Evolutionary conservation across 441 rosid genomes (phyloP), one percentile per base, ranked within the genome.

Genomic region (Adansonia rubrostipa): DNA sequence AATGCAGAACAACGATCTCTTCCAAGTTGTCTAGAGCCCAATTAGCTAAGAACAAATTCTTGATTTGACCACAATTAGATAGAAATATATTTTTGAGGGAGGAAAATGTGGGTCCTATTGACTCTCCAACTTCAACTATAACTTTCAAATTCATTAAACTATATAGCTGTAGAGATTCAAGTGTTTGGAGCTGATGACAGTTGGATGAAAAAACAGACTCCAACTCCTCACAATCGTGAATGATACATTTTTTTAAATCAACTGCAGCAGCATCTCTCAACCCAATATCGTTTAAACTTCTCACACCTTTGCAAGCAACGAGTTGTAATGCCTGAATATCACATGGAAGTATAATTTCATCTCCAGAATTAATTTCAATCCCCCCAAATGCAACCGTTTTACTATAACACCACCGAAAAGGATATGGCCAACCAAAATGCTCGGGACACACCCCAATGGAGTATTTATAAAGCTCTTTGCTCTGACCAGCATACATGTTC

Each of bases 11-110:
- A 54, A 15, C n/a, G 60, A 54, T 17, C 15, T n/a, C 19, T n/a
- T 80, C 74, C 4, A 81, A 77, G 51, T 57, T 81, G 11, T 3
- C 50, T 0, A n/a, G 22, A 42, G 0, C 22, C 50, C 17, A 42
- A 6, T 65, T 65, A 40, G 48, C 4, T 40, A 22, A n/a, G 6
- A 36, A 65, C 22, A 40, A 1, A 14, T 14, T 65, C 70, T 65
- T 40, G 15, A 65, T 15, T 54, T 54, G 15, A 0, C 19, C 2
- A 36, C 62, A 19, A 0, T 0, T 0, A 0, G 0, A 0, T 8
- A 17, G 5, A 19, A 0, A 0, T 4, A 17, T 57, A 7, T 7
- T 0, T 8, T 57, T 57, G 5, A 57, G 24, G 11, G 22, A 65
- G 7, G 70, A 36, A 17, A 40, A 14, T 8, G 9, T 19, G 9